These are phyloP conservation scores for Verticillium klebahnii DNA, from an alignment of 2,329 filamentous ascomycete genomes.

Conservation along the genomic window DNA sequence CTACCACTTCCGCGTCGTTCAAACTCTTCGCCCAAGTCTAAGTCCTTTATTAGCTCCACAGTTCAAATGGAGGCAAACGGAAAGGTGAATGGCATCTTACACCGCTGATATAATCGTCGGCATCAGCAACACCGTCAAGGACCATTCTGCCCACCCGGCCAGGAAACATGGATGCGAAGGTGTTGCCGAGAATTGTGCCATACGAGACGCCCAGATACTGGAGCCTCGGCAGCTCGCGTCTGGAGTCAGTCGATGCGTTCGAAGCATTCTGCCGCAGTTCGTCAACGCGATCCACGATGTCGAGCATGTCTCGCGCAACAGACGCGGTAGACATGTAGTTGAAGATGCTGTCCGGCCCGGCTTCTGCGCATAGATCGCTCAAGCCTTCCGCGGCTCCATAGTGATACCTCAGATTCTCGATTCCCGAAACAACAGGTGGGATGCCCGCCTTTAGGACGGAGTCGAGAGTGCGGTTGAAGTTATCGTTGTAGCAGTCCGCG, in stretches of 20 bases:
- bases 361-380: slow-evolving; percentile 22
- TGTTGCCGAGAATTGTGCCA: slow-evolving; percentile 15
- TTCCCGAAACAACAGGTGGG: slow-evolving; percentile 16
- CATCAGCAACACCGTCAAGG: slow-evolving; percentile 23
- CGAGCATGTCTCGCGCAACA: slow-evolving; percentile 38
- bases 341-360: slow-evolving; percentile 22
- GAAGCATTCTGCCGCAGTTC: slow-evolving; percentile 18
- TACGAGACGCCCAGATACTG: slow-evolving; percentile 50
- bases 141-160: slow-evolving; percentile 13
- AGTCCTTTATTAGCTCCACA: not conserved
- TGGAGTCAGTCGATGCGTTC: slow-evolving; percentile 23
- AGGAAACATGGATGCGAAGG: slow-evolving; percentile 17
- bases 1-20: slow-evolving; percentile 29
- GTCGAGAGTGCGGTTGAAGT: slow-evolving; percentile 22
- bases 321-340: slow-evolving; percentile 29
- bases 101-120: slow-evolving; percentile 27
- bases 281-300: slow-evolving; percentile 35
- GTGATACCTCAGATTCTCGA: slow-evolving; percentile 4
- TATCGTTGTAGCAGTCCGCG: slow-evolving; percentile 32
- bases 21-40: slow-evolving; percentile 30
- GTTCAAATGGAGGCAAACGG: not conserved
- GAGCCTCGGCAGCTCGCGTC: slow-evolving; percentile 38
- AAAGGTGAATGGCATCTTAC: slow-evolving; percentile 16
- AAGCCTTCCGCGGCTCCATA: slow-evolving; percentile 14
- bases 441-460: slow-evolving; percentile 25